Percentiles rank a stretch among this genome's conserved stretches.
These are phyloP conservation scores for Uronychia binucleata DNA, from an alignment of 73 alveolate species.

Conservation along the genomic window DNA sequence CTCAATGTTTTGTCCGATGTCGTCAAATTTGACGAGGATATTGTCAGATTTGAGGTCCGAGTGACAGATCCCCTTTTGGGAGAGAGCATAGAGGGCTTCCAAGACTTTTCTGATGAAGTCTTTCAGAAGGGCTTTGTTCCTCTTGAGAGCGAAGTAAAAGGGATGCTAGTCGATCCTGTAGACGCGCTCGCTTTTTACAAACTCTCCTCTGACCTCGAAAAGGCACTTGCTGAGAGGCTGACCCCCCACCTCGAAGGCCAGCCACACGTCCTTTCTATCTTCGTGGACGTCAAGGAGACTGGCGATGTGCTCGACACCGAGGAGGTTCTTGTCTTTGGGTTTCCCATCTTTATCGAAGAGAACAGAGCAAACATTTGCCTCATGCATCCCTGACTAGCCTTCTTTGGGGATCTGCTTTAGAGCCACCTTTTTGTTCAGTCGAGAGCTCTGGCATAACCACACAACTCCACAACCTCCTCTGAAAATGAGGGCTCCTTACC, in stretches of 20 bases:
- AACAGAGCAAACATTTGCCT: not conserved
- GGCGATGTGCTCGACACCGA: constrained; percentile 58
- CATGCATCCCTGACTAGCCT: constrained; percentile 23
- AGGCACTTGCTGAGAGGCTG: constrained; percentile 57
- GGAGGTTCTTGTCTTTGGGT: constrained; percentile 18
- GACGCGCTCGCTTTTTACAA: constrained; percentile 74
- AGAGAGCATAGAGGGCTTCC: constrained; percentile 54
- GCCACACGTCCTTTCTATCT: constrained; percentile 70
- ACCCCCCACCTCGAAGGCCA: constrained; percentile 72
- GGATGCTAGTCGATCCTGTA: constrained; percentile 52
- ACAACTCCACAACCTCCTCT: constrained; percentile 88
- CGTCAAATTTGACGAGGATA: constrained; percentile 38
- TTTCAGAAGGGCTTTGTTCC: constrained; percentile 19
- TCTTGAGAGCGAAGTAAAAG: constrained; percentile 39
- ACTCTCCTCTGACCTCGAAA: constrained; percentile 77
- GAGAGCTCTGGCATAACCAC: constrained; percentile 64
- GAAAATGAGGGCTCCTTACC: too few relatives aligned
- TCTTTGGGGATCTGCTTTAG: constrained; percentile 68
- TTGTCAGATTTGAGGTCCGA: constrained; percentile 71
- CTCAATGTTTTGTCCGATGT: constrained; percentile 28
- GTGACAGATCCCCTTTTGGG: constrained; percentile 60
- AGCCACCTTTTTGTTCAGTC: constrained; percentile 65
- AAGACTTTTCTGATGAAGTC: constrained; percentile 59
- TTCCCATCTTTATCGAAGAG: constrained; percentile 18
- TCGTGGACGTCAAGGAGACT: constrained; percentile 36